phyloP scores from a whole-genome alignment of 176 grass and related monocot genomes.

The Oryza rufipogon region DNA sequence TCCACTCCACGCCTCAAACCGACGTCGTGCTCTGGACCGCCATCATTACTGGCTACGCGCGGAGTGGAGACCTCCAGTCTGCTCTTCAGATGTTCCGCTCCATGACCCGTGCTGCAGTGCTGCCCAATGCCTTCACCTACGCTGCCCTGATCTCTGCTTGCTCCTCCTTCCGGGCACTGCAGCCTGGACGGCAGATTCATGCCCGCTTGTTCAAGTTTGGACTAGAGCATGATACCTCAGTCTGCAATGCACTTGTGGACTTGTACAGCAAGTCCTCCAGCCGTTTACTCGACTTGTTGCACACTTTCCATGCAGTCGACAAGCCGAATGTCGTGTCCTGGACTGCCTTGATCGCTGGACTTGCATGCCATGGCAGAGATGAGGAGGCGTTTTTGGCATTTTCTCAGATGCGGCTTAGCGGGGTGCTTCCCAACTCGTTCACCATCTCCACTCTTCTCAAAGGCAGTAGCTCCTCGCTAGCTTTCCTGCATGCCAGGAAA shows the following conservation, averaged over 20 bases:
- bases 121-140: slow-evolving; percentile 69
- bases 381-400: slow-evolving; percentile 48
- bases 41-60: slow-evolving; percentile 61
- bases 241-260: slow-evolving; percentile 67
- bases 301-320: slow-evolving; percentile 41
- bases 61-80: slow-evolving; percentile 31
- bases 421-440: slow-evolving; percentile 75
- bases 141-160: slow-evolving; percentile 60
- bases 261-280: slow-evolving; percentile 65
- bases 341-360: slow-evolving; percentile 60
- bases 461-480: slow-evolving; percentile 41
- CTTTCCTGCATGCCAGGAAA: slow-evolving; percentile 48
- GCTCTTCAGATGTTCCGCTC: slow-evolving; percentile 54
- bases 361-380: slow-evolving; percentile 45
- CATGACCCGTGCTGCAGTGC: slow-evolving; percentile 48
- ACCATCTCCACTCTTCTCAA: slow-evolving; percentile 78
- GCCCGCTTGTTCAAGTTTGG: slow-evolving; percentile 55
- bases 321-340: slow-evolving; percentile 75
- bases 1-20: slow-evolving; percentile 53
- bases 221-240: slow-evolving; percentile 55
- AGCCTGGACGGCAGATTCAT: slow-evolving; percentile 60
- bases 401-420: slow-evolving; percentile 54
- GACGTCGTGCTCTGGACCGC: slow-evolving; percentile 78
- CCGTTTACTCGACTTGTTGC: slow-evolving; percentile 38
- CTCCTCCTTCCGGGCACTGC: slow-evolving; percentile 28